phyloP scores from a whole-genome alignment of 2,329 filamentous ascomycete species.

The Xylaria sp. region DNA sequence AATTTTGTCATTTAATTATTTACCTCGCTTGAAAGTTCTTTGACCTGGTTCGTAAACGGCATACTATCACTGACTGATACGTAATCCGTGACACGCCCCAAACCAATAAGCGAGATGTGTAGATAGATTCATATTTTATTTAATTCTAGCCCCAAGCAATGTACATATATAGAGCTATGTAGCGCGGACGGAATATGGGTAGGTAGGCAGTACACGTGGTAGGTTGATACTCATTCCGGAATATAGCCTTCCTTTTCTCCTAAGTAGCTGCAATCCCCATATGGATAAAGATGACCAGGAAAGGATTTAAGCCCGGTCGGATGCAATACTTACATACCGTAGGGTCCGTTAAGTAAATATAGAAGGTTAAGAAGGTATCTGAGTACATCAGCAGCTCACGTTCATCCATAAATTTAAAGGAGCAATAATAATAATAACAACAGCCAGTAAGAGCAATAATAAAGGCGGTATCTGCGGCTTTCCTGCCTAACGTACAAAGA shows the following conservation, averaged over 20 bases:
- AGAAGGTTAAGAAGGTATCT: not conserved
- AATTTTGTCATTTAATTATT: no score
- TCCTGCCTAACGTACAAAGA: not conserved
- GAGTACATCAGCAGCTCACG: not conserved
- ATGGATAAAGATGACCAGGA: slow-evolving; percentile 42
- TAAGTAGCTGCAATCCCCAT: slow-evolving; percentile 38
- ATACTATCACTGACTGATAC: no score
- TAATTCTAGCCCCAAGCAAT: not conserved
- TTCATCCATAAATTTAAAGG: not conserved
- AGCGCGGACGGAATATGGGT: not conserved
- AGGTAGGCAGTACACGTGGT: slow-evolving; percentile 1
- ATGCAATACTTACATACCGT: slow-evolving; percentile 18
- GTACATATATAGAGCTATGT: not conserved
- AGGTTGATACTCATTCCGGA: slow-evolving; percentile 41
- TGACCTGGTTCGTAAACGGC: no score
- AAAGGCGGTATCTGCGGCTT: slow-evolving; percentile 26
- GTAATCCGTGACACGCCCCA: no score
- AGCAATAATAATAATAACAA: no score
- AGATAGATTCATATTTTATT: no score
- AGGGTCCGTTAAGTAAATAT: not conserved
- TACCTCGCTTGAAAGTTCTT: no score
- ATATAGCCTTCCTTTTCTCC: slow-evolving; percentile 42
- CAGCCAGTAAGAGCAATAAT: not conserved
- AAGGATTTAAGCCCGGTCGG: slow-evolving; percentile 18
- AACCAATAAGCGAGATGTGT: no score